Conservation (phyloP, 73 alveolate genomes). For the Urostyla sp. region DNA sequence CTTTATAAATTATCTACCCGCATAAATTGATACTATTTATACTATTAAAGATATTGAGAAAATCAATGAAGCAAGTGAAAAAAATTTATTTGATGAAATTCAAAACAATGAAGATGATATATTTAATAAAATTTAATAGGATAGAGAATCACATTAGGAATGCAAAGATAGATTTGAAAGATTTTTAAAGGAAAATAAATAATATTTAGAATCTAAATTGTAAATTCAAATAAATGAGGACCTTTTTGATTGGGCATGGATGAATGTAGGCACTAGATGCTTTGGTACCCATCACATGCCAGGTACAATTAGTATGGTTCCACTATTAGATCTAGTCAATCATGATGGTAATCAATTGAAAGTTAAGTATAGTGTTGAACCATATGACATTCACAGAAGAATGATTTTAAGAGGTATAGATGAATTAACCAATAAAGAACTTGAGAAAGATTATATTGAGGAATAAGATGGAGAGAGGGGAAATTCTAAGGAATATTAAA, state of each 20-base stretch:
- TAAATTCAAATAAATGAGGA: conserved; percentile 14
- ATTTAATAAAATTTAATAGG: neutral
- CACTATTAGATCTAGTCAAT: conserved; percentile 56
- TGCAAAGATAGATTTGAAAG: conserved; percentile 7
- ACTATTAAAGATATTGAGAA: conserved; percentile 16
- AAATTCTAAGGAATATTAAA: conserved; percentile 28
- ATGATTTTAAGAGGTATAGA: conserved; percentile 41
- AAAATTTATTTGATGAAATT: neutral
- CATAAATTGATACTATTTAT: conserved; percentile 26
- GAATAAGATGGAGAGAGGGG: conserved; percentile 18
- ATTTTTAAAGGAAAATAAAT: neutral
- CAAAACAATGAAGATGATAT: conserved; percentile 37
- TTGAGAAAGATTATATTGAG: conserved; percentile 23
- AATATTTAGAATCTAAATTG: neutral
- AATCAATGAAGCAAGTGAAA: neutral
- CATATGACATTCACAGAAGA: neutral
- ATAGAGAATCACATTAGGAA: conserved; percentile 12
- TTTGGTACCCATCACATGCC: conserved; percentile 69
- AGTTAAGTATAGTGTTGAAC: conserved; percentile 22
- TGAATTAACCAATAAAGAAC: conserved; percentile 49
- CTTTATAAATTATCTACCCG: conserved; percentile 36
- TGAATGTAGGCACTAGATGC: conserved; percentile 65
- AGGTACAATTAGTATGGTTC: conserved; percentile 60
- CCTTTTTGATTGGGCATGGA: conserved; percentile 65
- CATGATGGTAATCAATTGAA: conserved; percentile 33